These are phyloP conservation scores for Venturia nashicola DNA, from an alignment of 2,329 filamentous ascomycete species.

Conservation along the genomic window DNA sequence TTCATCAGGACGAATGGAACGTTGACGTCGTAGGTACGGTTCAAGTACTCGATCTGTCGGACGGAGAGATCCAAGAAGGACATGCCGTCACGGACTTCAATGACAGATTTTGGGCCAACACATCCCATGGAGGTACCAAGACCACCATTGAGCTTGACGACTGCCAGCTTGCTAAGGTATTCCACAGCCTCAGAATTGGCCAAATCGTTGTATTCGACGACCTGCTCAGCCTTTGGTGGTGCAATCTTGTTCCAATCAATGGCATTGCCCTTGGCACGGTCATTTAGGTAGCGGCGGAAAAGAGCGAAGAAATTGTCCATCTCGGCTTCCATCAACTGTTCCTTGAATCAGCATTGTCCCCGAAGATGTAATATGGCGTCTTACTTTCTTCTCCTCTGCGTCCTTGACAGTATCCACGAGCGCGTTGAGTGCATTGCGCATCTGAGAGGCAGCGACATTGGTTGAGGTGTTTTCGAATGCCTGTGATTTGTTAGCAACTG, in stretches of 20 bases:
- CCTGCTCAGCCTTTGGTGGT: slow-evolving; percentile 83
- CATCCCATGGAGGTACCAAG: slow-evolving; percentile 99
- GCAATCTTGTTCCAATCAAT: slow-evolving; percentile 96
- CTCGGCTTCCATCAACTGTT: slow-evolving; percentile 86
- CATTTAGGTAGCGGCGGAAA: slow-evolving; percentile 95
- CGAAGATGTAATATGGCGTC: slow-evolving; percentile 8
- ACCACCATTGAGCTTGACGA: slow-evolving; percentile 98
- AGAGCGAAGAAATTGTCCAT: slow-evolving; percentile 99
- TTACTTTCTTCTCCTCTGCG: slow-evolving; percentile 64
- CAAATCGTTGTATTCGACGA: slow-evolving; percentile 87
- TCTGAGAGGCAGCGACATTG: slow-evolving; percentile 93
- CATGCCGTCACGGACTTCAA: slow-evolving; percentile 99
- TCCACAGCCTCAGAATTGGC: slow-evolving; percentile 81
- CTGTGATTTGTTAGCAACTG: slow-evolving; percentile 34
- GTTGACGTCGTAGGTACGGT: slow-evolving; percentile 94
- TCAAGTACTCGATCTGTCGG: slow-evolving; percentile 97
- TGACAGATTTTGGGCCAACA: slow-evolving; percentile 97
- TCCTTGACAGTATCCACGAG: slow-evolving; percentile 85
- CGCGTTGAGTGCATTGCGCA: slow-evolving; percentile 94
- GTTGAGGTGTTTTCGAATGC: slow-evolving; percentile 99
- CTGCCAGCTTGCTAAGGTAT: slow-evolving; percentile 94
- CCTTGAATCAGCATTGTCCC: slow-evolving; percentile 10
- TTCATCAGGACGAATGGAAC: slow-evolving; percentile 99
- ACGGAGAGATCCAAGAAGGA: slow-evolving; percentile 98
- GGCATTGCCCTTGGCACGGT: slow-evolving; percentile 95